Conservation (phyloP, 73 alveolate genomes). For the Stentor roeselii region DNA sequence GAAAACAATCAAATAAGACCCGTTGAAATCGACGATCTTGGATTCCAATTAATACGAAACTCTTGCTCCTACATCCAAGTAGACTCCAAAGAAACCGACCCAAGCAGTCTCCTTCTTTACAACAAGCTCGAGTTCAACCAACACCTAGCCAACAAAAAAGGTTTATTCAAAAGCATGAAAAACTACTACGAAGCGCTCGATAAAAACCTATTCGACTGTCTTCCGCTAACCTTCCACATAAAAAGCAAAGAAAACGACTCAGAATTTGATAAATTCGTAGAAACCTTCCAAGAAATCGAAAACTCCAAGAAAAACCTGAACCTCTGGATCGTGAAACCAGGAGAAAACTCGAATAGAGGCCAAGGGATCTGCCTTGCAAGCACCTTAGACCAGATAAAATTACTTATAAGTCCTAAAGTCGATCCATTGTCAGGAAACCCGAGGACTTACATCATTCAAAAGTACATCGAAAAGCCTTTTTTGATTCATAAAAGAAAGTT, state of each 20-base stretch:
- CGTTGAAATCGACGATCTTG: slow-evolving; percentile 24
- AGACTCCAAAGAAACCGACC: neutral
- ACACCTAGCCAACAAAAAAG: slow-evolving; percentile 40
- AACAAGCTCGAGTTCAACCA: neutral
- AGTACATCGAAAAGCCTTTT: slow-evolving; percentile 66
- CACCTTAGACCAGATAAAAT: slow-evolving; percentile 24
- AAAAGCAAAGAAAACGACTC: slow-evolving; percentile 51
- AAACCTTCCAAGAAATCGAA: slow-evolving; percentile 20
- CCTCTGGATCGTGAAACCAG: slow-evolving; percentile 57
- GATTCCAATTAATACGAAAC: slow-evolving; percentile 11
- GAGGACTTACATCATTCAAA: slow-evolving; percentile 55
- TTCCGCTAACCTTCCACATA: slow-evolving; percentile 79
- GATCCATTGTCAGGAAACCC: slow-evolving; percentile 29
- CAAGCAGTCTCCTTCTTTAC: neutral
- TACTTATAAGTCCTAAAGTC: slow-evolving; percentile 31
- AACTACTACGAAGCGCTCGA: slow-evolving; percentile 62
- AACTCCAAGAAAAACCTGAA: slow-evolving; percentile 26
- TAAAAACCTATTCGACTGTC: slow-evolving; percentile 48
- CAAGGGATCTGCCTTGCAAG: slow-evolving; percentile 36
- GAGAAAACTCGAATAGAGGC: slow-evolving; percentile 58
- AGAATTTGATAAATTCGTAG: slow-evolving; percentile 47
- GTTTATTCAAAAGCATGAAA: slow-evolving; percentile 71
- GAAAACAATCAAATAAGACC: neutral
- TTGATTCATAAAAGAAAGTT: slow-evolving; percentile 62
- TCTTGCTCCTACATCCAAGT: neutral